Conservation (phyloP, 2,329 filamentous ascomycete species). For the Plenodomus tracheiphilus region DNA sequence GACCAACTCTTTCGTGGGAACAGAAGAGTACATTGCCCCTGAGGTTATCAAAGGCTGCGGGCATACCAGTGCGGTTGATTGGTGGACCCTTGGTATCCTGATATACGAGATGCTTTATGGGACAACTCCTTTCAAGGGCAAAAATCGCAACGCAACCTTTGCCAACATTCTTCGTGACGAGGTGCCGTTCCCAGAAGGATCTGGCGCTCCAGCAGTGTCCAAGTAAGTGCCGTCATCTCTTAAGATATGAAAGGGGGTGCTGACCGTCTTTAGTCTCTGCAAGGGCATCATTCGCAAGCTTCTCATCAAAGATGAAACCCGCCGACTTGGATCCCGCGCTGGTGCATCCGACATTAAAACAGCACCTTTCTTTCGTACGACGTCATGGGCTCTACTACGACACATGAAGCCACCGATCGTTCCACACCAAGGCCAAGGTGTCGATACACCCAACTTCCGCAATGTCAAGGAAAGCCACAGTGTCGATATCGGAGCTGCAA, state of each 20-base stretch:
- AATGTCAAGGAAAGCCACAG: constrained; percentile 98
- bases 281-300: constrained; percentile 96
- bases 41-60: constrained; percentile 99
- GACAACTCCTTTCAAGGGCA: constrained; percentile 98
- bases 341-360: constrained; percentile 96
- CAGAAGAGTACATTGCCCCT: constrained; percentile 97
- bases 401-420: constrained; percentile 99
- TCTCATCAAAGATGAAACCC: constrained; percentile 95
- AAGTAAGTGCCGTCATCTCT: constrained; percentile 68
- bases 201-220: constrained; percentile 80
- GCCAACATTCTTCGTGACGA: constrained; percentile 96
- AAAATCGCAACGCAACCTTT: constrained; percentile 97
- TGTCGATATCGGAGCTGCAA: constrained; percentile 69
- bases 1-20: constrained; percentile 97
- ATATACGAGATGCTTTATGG: constrained; percentile 99
- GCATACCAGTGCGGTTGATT: constrained; percentile 97
- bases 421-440: constrained; percentile 83
- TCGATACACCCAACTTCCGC: constrained; percentile 95
- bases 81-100: constrained; percentile 97
- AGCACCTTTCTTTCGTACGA: constrained; percentile 93
- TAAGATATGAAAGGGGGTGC: constrained; percentile 8
- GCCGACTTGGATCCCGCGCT: constrained; percentile 87
- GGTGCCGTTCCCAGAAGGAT: constrained; percentile 91
- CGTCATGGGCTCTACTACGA: constrained; percentile 93
- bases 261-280: constrained; percentile 69